Evolutionary conservation across 176 grass and related monocot genomes (phyloP).

Genomic region (Tillandsia fasciculata): DNA sequence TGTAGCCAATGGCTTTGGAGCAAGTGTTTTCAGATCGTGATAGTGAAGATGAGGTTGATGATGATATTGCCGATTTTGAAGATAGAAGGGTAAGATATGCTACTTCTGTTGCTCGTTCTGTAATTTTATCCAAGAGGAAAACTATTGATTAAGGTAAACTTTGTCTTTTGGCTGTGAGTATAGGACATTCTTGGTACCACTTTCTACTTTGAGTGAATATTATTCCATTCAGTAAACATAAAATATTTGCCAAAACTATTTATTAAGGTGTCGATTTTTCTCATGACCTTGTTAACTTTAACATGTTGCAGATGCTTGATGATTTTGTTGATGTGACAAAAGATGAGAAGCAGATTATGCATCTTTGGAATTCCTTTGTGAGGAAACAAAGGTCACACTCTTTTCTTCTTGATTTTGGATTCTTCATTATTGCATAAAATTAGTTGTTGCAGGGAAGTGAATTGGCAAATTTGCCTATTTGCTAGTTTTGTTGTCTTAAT

Average conservation of each 20-base stretch:
- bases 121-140: background rate
- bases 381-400: slow-evolving; percentile 59
- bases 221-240: background rate
- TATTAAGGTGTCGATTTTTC: background rate
- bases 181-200: background rate
- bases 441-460: too few species aligned
- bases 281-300: background rate
- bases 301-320: slow-evolving; percentile 63
- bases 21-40: slow-evolving; percentile 66
- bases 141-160: background rate
- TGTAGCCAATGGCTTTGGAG: slow-evolving; percentile 63
- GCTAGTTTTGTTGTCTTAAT: too few species aligned
- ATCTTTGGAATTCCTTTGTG: slow-evolving; percentile 93
- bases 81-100: slow-evolving; percentile 61
- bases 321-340: slow-evolving; percentile 64
- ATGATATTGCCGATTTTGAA: slow-evolving; percentile 80
- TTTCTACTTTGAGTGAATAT: background rate
- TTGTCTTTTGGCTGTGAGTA: background rate
- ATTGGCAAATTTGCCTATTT: too few species aligned
- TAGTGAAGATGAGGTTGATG: slow-evolving; percentile 91
- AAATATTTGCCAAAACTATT: too few species aligned
- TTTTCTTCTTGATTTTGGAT: background rate
- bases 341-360: slow-evolving; percentile 87
- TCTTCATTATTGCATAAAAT: background rate
- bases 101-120: slow-evolving; percentile 13